Evolutionary conservation across 129 eudicot species (phyloP).

Genomic region (Erigeron canadensis): DNA sequence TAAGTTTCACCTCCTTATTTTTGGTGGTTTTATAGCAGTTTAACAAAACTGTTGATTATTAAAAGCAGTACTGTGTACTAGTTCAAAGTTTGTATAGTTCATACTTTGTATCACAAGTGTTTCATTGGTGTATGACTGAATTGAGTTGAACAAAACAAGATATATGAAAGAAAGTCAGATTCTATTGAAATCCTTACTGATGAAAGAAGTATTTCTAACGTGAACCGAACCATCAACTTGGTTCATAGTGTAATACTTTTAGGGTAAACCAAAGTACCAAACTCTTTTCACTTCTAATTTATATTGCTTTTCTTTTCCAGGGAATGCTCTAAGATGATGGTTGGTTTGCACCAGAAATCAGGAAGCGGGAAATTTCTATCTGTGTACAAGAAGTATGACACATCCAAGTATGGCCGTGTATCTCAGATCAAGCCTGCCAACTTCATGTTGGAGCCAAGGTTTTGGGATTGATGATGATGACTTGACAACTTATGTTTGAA

Average conservation of each 20-base stretch:
- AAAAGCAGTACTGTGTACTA: background rate
- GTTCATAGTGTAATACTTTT: too few relatives aligned
- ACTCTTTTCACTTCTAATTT: background rate
- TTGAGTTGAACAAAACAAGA: background rate
- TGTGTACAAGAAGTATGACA: conserved; percentile 65
- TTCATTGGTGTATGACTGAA: background rate
- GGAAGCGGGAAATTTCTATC: conserved; percentile 68
- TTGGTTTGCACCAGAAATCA: conserved; percentile 58
- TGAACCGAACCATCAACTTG: too few relatives aligned
- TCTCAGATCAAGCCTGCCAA: conserved; percentile 63
- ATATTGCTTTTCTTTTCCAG: conserved; percentile 30
- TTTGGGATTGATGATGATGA: conserved; percentile 29
- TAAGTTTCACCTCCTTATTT: conserved; percentile 30
- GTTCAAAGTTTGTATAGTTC: background rate
- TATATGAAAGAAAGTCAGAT: background rate
- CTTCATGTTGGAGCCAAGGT: conserved; percentile 52
- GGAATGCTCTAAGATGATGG: conserved; percentile 81
- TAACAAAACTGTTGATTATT: too few relatives aligned
- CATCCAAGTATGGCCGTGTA: conserved; percentile 66
- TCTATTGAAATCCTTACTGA: background rate
- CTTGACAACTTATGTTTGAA: too few relatives aligned
- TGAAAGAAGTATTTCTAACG: too few relatives aligned
- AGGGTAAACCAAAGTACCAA: background rate
- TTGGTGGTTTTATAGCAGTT: background rate
- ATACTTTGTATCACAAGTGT: background rate